Evolutionary conservation across 352 stramenopile species (phyloP).

Genomic region (Pythium diclinum): DNA sequence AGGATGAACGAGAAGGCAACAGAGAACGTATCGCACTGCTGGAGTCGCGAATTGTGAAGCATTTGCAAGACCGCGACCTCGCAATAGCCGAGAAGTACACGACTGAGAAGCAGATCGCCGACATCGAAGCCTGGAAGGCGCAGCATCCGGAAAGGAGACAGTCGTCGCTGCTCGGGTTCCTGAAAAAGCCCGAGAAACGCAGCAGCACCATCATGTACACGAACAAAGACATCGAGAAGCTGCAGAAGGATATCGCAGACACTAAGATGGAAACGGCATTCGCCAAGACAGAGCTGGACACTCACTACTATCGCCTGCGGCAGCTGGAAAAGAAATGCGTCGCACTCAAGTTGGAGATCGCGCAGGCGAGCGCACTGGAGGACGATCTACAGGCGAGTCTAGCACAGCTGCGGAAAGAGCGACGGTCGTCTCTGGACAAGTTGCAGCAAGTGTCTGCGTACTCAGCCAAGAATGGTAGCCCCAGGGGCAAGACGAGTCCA

Average conservation of each 20-base stretch:
- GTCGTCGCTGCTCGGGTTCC: slow-evolving; percentile 25
- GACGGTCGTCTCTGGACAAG: slow-evolving; percentile 44
- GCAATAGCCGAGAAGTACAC: slow-evolving; percentile 73
- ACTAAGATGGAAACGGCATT: slow-evolving; percentile 56
- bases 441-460: slow-evolving; percentile 58
- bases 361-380: slow-evolving; percentile 54
- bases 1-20: slow-evolving; percentile 43
- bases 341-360: slow-evolving; percentile 61
- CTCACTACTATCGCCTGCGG: slow-evolving; percentile 55
- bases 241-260: slow-evolving; percentile 66
- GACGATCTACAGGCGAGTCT: slow-evolving; percentile 60
- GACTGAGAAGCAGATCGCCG: slow-evolving; percentile 59
- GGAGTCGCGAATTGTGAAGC: slow-evolving; percentile 69
- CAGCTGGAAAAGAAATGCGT: slow-evolving; percentile 60
- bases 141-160: slow-evolving; percentile 26
- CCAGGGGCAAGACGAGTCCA: slow-evolving; percentile 15
- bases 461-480: slow-evolving; percentile 20
- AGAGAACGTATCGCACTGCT: slow-evolving; percentile 52
- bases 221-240: slow-evolving; percentile 55
- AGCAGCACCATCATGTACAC: slow-evolving; percentile 21
- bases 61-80: slow-evolving; percentile 67
- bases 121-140: slow-evolving; percentile 54
- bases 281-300: slow-evolving; percentile 56
- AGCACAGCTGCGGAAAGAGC: slow-evolving; percentile 44
- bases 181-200: slow-evolving; percentile 13